Conservation (phyloP, 768 basidiomycete species). For the Russula sp. region DNA sequence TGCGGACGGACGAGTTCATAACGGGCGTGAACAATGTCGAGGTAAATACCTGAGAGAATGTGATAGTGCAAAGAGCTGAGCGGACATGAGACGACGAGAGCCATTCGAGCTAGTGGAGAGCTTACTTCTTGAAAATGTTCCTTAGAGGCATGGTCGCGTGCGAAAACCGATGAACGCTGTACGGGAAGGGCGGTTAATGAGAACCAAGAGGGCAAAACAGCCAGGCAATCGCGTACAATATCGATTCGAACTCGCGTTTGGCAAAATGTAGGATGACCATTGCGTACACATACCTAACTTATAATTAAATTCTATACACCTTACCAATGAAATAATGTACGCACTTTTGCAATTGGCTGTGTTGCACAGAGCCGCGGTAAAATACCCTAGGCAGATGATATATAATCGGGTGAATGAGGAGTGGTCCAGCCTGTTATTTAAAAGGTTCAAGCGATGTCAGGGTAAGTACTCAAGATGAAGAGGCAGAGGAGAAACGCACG, state of each 20-base stretch:
- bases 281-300: slow-evolving; percentile 57
- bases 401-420: slow-evolving; percentile 83
- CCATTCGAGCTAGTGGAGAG: neutral
- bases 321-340: slow-evolving; percentile 22
- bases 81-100: neutral
- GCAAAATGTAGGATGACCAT: slow-evolving; percentile 83
- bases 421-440: slow-evolving; percentile 63
- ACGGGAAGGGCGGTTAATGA: neutral
- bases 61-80: slow-evolving; percentile 87
- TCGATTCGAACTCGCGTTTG: slow-evolving; percentile 90
- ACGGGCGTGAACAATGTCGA: neutral
- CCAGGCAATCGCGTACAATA: slow-evolving; percentile 56
- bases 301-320: neutral
- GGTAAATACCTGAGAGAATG: slow-evolving; percentile 56
- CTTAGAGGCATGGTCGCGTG: slow-evolving; percentile 86
- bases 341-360: slow-evolving; percentile 76
- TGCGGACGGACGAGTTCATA: slow-evolving; percentile 28
- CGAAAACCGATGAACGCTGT: slow-evolving; percentile 90
- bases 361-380: slow-evolving; percentile 67
- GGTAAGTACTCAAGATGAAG: neutral
- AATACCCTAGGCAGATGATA: slow-evolving; percentile 68
- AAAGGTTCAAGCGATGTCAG: neutral
- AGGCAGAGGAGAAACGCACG: slow-evolving; percentile 48
- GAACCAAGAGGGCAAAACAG: neutral
- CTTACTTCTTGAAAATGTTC: slow-evolving; percentile 89